Evolutionary conservation across 495 filamentous ascomycete species (phyloP).

Genomic region (Paragyromitra xinjiangensis): DNA sequence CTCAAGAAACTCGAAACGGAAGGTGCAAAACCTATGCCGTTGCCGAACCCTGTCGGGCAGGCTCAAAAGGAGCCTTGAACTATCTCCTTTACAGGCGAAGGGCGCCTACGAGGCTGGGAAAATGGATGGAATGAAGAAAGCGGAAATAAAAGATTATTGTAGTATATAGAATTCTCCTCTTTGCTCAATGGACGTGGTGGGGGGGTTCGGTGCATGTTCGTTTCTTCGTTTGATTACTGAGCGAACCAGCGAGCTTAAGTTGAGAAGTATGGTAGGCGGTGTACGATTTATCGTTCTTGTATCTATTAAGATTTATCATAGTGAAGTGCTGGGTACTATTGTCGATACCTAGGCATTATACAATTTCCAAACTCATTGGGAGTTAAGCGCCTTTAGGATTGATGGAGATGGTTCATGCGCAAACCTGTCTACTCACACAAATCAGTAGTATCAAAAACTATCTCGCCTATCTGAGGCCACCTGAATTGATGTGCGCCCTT

Average conservation of each 20-base stretch:
- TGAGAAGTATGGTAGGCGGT: neutral
- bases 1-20: conserved; percentile 81
- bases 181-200: neutral
- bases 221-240: neutral
- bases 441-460: neutral
- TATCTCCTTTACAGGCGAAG: neutral
- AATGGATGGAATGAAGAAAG: neutral
- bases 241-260: neutral
- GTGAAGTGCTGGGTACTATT: neutral
- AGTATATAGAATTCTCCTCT: neutral
- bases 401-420: neutral
- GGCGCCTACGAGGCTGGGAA: neutral
- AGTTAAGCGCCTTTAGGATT: neutral
- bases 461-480: neutral
- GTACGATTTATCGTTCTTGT: conserved; percentile 16
- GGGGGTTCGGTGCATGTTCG: neutral
- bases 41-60: conserved; percentile 52
- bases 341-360: neutral
- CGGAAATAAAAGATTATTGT: neutral
- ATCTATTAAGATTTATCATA: conserved; percentile 2
- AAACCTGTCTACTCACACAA: neutral
- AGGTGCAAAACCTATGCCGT: conserved; percentile 71
- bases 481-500: too few species aligned
- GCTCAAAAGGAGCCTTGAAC: conserved; percentile 46
- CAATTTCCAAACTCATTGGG: neutral